These are phyloP conservation scores for Neofusicoccum kwambonambiense DNA, from an alignment of 2,329 filamentous ascomycete genomes.

Conservation along the genomic window DNA sequence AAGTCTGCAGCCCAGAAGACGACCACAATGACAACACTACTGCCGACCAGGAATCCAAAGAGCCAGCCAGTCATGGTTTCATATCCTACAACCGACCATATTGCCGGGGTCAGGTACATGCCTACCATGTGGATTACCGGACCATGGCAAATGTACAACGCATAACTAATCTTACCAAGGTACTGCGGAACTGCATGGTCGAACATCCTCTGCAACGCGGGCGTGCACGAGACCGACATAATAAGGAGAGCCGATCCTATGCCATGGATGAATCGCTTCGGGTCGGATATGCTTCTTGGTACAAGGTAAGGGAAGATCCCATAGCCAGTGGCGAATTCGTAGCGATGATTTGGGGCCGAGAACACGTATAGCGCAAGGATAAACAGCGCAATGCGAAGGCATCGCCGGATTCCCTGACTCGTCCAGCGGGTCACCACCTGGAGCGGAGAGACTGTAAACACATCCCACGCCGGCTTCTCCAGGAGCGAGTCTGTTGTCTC, in stretches of 20 bases:
- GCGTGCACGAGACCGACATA: neutral
- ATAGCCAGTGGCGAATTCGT: neutral
- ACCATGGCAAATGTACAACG: neutral
- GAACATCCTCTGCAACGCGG: neutral
- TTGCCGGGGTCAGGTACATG: neutral
- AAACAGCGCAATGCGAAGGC: neutral
- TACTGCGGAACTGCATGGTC: neutral
- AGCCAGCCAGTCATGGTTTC: neutral
- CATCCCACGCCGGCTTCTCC: neutral
- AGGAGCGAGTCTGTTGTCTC: neutral
- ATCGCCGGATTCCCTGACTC: neutral
- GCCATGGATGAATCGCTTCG: neutral
- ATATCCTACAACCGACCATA: neutral
- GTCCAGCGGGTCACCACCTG: neutral
- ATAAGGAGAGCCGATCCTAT: neutral
- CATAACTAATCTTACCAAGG: neutral
- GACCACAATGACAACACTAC: neutral
- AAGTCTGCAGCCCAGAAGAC: neutral
- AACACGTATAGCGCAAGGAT: neutral
- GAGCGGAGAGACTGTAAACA: neutral
- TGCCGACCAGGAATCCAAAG: neutral
- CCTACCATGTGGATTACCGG: slow-evolving; percentile 1
- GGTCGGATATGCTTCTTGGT: neutral
- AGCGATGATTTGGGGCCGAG: neutral
- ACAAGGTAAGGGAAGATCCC: neutral